Evolutionary conservation across 306 rosid species (phyloP), one percentile per base, ranked within the genome.

Genomic region (Medicago lupulina): DNA sequence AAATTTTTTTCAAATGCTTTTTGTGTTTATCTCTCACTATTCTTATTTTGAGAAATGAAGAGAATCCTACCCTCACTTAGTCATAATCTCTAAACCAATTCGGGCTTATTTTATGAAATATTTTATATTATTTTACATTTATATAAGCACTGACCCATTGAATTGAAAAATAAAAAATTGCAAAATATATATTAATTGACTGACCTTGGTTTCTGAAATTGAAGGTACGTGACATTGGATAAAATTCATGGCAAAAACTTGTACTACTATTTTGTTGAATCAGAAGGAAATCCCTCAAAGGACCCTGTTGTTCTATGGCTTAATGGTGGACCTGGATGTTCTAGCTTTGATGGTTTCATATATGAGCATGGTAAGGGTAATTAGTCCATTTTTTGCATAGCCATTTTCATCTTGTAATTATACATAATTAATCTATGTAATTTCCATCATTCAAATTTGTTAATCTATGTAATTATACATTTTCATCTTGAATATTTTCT

Each of bases 271-370:
- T 91, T 94, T 38, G 87, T 91, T 40, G 88, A 70, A 63, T 94
- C 98, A 13, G 91, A 91, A 78, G 58, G 88, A 44, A 87, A 88
- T 38, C 89, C 97, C 3, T 60, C 89, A 9, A 75, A 82, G 80
- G 98, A 94, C 79, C 97, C 98, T 2, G 72, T 94, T 77, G 97
- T 89, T 83, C 87, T 94, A 16, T 94, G 98, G 98, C 95, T 94
- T 46, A 94, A 94, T 55, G 98, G 98, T 14, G 98, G 98, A 18
- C 98, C 98, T 0, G 98, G 90, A 12, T 94, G 98, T 71, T 94
- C 98, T 75, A 91, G 98, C 76, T 81, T 94, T 17, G 97, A 94
- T 85, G 98, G 94, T 55, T 94, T 91, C 65, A 60, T 94, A 28
- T 94, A 88, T 14, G 98, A 94, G 75, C 96, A 94, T 39, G 98